phyloP scores from a whole-genome alignment of 75 land plant species.

The Selaginella tamariscina region DNA sequence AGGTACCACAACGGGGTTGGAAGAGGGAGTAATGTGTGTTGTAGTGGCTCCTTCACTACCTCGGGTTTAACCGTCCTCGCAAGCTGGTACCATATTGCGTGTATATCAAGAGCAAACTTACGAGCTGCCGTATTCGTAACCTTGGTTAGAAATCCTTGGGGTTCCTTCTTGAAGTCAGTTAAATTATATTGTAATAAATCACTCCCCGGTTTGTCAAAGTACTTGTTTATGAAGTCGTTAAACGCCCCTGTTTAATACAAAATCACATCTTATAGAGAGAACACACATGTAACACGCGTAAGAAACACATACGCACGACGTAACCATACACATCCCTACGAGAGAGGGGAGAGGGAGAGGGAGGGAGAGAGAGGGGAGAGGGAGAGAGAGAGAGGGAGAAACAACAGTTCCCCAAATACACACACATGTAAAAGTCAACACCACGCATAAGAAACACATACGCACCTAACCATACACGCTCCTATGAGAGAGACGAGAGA shows the following conservation, averaged over 20 bases:
- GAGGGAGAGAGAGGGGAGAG: background rate
- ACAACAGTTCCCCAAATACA: background rate
- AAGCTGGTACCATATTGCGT: conserved; percentile 58
- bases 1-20: conserved; percentile 49
- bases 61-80: conserved; percentile 40
- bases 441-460: too few species aligned
- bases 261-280: background rate
- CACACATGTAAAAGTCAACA: too few species aligned
- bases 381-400: background rate
- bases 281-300: too few species aligned
- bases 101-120: conserved; percentile 71
- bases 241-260: conserved; percentile 24
- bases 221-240: conserved; percentile 30
- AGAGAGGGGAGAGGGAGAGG: too few species aligned
- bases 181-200: conserved; percentile 41
- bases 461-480: too few species aligned
- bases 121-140: conserved; percentile 45
- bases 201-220: conserved; percentile 45
- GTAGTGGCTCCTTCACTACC: conserved; percentile 35
- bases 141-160: conserved; percentile 45
- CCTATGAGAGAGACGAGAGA: too few species aligned
- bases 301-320: too few species aligned
- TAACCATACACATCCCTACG: background rate
- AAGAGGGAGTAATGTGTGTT: conserved; percentile 64
- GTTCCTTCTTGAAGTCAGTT: conserved; percentile 43